Conservation (phyloP, 2,329 filamentous ascomycete genomes). For the Fusarium verrucosum region DNA sequence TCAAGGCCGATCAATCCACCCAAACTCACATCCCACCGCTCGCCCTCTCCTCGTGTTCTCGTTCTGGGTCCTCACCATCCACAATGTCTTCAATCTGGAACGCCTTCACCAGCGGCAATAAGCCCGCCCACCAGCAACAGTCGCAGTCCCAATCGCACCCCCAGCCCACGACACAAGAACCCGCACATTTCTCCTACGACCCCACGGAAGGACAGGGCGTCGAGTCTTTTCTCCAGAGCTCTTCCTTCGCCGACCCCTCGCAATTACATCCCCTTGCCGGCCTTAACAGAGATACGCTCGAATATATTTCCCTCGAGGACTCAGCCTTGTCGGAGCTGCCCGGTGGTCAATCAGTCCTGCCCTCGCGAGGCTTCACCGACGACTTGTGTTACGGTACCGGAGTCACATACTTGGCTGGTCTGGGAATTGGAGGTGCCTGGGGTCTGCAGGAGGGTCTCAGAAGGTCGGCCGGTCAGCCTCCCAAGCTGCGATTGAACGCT, state of each 20-base stretch:
- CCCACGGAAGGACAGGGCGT: constrained; percentile 80
- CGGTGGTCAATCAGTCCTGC: constrained; percentile 85
- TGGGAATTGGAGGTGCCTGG: constrained; percentile 89
- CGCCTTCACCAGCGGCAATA: constrained; percentile 68
- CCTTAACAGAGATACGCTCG: constrained; percentile 89
- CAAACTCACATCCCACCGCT: constrained; percentile 31
- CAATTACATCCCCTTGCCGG: constrained; percentile 93
- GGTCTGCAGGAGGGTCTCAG: constrained; percentile 89
- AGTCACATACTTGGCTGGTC: constrained; percentile 88
- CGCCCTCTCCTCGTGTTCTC: constrained; percentile 24
- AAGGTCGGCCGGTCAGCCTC: constrained; percentile 78
- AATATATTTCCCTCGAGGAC: constrained; percentile 95
- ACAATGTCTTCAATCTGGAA: constrained; percentile 69
- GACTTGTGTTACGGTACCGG: constrained; percentile 98
- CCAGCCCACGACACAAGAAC: constrained; percentile 55
- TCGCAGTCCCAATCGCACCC: constrained; percentile 52
- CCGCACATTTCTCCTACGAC: constrained; percentile 70
- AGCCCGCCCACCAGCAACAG: constrained; percentile 53
- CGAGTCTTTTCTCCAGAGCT: constrained; percentile 82
- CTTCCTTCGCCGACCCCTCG: constrained; percentile 83
- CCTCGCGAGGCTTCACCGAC: constrained; percentile 96
- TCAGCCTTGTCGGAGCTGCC: constrained; percentile 86
- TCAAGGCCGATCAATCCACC: constrained; percentile 30
- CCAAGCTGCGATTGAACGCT: constrained; percentile 91
- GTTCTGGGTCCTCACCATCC: constrained; percentile 9